Conservation (phyloP, 257 asterid genomes). For the Paraleonurus japonicus region DNA sequence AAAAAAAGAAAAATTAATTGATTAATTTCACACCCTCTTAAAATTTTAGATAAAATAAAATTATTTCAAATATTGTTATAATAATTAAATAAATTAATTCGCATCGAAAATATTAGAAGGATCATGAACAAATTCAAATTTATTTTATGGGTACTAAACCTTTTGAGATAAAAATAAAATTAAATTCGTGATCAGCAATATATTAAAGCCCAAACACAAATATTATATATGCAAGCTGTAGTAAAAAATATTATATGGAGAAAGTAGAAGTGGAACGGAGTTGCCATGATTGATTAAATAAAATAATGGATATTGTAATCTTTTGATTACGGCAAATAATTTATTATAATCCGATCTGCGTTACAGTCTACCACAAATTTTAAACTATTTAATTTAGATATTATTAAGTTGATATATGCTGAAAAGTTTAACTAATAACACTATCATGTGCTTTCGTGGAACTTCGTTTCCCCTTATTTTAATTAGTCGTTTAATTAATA, state of each 20-base stretch:
- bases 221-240: background rate
- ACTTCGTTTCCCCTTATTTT: background rate
- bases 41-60: too few relatives aligned
- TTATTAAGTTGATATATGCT: background rate
- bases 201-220: background rate
- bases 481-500: too few relatives aligned
- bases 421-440: background rate
- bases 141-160: too few relatives aligned
- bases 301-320: background rate
- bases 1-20: too few relatives aligned
- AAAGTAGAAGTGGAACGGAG: conserved; percentile 5
- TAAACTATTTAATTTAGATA: background rate
- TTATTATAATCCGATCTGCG: background rate
- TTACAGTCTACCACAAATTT: background rate
- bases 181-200: background rate
- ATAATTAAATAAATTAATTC: too few relatives aligned
- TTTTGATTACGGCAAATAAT: conserved; percentile 1
- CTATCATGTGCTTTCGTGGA: background rate
- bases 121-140: too few relatives aligned
- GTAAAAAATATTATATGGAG: background rate
- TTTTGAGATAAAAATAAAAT: too few relatives aligned
- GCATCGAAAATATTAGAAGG: too few relatives aligned
- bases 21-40: too few relatives aligned
- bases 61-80: too few relatives aligned
- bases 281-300: conserved; percentile 7